Conservation (phyloP, 768 basidiomycete species). For the Mrakia blollopis region DNA sequence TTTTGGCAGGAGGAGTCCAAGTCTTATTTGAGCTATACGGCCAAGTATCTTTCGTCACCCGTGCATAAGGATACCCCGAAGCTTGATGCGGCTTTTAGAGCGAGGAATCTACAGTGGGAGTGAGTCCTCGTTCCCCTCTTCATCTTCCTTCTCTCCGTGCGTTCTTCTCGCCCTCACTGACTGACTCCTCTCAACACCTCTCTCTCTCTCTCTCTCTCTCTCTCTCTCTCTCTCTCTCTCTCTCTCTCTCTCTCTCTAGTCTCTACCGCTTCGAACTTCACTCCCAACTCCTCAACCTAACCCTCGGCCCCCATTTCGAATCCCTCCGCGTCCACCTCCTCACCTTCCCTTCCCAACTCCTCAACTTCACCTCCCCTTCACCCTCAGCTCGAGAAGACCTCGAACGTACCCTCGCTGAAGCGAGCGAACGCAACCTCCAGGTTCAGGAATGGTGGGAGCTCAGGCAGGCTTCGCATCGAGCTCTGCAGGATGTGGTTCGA, state of each 20-base stretch:
- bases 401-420: constrained; percentile 5
- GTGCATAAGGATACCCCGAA: constrained; percentile 1
- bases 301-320: constrained; percentile 21
- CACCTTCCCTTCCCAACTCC: constrained; percentile 27
- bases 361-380: constrained; percentile 14
- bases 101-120: constrained; percentile 22
- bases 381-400: constrained; percentile 1
- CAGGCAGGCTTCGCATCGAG: neutral
- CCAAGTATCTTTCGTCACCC: constrained; percentile 22
- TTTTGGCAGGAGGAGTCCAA: constrained; percentile 29
- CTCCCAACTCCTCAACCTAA: constrained; percentile 27
- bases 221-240: too few relatives aligned
- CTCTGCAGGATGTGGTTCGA: neutral
- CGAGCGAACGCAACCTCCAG: constrained; percentile 21
- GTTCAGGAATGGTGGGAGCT: constrained; percentile 20
- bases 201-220: too few relatives aligned
- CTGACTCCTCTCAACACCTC: neutral
- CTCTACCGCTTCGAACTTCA: constrained; percentile 28
- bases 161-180: neutral
- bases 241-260: neutral
- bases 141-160: neutral
- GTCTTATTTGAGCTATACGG: neutral
- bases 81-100: constrained; percentile 11
- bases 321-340: constrained; percentile 25
- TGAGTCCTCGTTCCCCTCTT: neutral